phyloP scores from a whole-genome alignment of 345 rosid species.

The Eucalyptus erythrocorys region DNA sequence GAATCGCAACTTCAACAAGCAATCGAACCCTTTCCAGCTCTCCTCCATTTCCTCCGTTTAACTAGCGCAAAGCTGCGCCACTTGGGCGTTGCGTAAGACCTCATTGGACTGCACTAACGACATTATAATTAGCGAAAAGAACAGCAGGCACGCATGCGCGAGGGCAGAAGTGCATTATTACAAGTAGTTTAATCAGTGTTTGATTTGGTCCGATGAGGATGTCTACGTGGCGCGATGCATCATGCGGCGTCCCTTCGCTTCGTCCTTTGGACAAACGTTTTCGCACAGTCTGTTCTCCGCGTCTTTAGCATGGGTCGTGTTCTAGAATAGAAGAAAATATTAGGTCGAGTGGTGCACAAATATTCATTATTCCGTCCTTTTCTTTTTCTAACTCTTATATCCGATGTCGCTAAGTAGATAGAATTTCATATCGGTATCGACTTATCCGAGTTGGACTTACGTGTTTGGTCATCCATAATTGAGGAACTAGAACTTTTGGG shows the following conservation, averaged over 20 bases:
- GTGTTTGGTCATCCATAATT: background rate
- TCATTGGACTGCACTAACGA: background rate
- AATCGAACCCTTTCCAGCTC: background rate
- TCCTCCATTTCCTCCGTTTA: background rate
- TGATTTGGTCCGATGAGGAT: background rate
- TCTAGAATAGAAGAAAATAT: background rate
- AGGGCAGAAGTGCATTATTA: background rate
- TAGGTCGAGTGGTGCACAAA: background rate
- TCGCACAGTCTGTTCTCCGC: background rate
- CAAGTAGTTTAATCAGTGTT: background rate
- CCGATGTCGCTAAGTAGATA: accelerated
- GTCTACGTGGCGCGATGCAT: background rate
- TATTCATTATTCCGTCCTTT: background rate
- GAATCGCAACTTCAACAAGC: background rate
- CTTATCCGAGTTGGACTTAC: background rate
- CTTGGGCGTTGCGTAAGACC: background rate
- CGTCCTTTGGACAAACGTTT: background rate
- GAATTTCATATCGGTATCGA: too few species aligned
- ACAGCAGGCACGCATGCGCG: background rate
- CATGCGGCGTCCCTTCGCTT: background rate
- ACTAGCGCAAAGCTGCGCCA: background rate
- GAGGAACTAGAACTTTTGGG: background rate
- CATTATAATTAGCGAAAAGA: background rate
- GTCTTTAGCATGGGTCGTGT: background rate
- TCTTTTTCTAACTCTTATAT: background rate